Conservation (phyloP, 768 basidiomycete genomes). For the Lentinula sp. region DNA sequence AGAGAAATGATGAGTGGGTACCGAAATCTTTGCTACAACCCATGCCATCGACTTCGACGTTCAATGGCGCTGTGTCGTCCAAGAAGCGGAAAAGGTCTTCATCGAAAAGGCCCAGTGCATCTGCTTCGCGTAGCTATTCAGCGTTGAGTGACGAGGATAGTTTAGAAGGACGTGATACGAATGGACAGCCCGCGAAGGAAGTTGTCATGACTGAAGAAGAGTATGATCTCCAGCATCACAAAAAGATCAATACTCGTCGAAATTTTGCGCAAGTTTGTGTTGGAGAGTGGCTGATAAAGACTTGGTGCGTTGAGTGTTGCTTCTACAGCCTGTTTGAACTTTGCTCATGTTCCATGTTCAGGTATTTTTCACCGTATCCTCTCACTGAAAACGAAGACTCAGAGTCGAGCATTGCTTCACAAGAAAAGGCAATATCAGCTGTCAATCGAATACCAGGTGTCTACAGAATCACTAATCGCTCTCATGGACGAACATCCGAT, state of each 20-base stretch:
- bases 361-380: slow-evolving; percentile 95
- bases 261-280: slow-evolving; percentile 88
- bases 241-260: slow-evolving; percentile 59
- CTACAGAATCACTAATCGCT: slow-evolving; percentile 42
- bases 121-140: background rate
- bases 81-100: slow-evolving; percentile 10
- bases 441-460: slow-evolving; percentile 44
- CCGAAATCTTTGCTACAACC: slow-evolving; percentile 33
- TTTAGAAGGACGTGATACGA: slow-evolving; percentile 5
- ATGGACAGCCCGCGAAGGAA: slow-evolving; percentile 17
- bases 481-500: slow-evolving; percentile 72
- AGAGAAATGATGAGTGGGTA: slow-evolving; percentile 73
- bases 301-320: slow-evolving; percentile 54
- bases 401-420: slow-evolving; percentile 20
- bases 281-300: slow-evolving; percentile 81
- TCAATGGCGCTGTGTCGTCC: slow-evolving; percentile 17
- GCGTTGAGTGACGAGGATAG: slow-evolving; percentile 8
- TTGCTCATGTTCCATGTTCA: slow-evolving; percentile 19
- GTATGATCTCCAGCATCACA: slow-evolving; percentile 62
- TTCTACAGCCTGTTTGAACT: background rate
- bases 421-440: slow-evolving; percentile 9
- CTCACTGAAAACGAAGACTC: slow-evolving; percentile 61
- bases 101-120: background rate
- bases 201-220: slow-evolving; percentile 61
- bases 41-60: slow-evolving; percentile 16